Conservation (phyloP, 495 filamentous ascomycete genomes). For the Tuber indicum region DNA sequence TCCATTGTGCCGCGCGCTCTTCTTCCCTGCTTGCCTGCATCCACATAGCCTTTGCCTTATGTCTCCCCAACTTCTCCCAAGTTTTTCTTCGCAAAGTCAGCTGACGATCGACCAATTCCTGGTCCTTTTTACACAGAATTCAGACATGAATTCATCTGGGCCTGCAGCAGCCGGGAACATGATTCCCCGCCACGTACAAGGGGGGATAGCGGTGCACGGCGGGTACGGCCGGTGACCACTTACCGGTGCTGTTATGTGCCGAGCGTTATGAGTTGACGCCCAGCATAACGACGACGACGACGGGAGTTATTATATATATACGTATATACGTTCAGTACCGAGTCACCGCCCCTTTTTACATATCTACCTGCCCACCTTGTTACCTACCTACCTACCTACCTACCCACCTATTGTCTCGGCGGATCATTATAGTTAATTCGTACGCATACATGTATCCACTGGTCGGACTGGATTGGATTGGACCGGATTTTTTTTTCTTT, state of each 20-base stretch:
- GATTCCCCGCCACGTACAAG: conserved; percentile 26
- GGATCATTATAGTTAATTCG: conserved; percentile 2
- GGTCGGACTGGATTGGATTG: neutral
- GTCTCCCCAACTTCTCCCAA: neutral
- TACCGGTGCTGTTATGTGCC: neutral
- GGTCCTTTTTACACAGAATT: conserved; percentile 20
- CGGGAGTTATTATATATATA: conserved; percentile 6
- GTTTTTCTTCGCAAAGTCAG: neutral
- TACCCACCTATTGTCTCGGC: neutral
- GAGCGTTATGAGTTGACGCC: conserved; percentile 10
- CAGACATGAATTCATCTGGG: conserved; percentile 31
- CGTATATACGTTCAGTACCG: neutral
- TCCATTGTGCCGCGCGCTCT: neutral
- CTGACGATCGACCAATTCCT: neutral
- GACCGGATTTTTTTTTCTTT: neutral
- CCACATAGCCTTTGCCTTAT: neutral
- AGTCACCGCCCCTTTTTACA: conserved; percentile 5
- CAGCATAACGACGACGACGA: conserved; percentile 9
- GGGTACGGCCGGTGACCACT: conserved; percentile 28
- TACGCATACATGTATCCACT: neutral
- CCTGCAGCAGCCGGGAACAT: conserved; percentile 23
- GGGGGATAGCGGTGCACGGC: conserved; percentile 24
- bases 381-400: neutral
- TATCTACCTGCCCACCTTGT: neutral
- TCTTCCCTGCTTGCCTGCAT: neutral